A percentile compares a stretch with the other conserved stretches of the same genome.
phyloP scores from a whole-genome alignment of 2,329 filamentous ascomycete genomes.

The Zasmidium citrigriseum region DNA sequence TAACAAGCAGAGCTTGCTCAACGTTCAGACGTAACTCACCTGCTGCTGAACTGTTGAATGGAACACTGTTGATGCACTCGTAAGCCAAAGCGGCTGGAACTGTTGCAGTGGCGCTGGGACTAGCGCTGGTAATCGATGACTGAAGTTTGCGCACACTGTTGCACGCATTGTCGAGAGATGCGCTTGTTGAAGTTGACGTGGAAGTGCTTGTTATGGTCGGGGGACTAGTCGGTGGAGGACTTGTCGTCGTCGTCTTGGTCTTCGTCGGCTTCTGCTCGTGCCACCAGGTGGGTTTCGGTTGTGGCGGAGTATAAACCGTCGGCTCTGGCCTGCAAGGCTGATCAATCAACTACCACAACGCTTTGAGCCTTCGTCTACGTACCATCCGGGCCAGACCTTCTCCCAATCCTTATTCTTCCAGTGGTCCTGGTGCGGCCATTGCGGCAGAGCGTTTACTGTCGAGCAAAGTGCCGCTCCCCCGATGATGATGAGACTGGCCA shows the following conservation, averaged over 20 bases:
- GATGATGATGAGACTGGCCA: not conserved
- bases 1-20: not conserved
- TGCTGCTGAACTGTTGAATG: conserved; percentile 44
- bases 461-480: not conserved
- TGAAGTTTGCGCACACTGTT: conserved; percentile 28
- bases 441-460: not conserved
- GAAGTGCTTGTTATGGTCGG: not conserved
- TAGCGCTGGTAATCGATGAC: conserved; percentile 25
- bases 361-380: not conserved
- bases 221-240: not conserved
- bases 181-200: not conserved
- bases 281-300: conserved; percentile 5
- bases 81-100: conserved; percentile 48
- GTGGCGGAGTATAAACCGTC: conserved; percentile 13
- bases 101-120: conserved; percentile 35
- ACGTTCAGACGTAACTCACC: conserved; percentile 5
- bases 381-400: conserved; percentile 1
- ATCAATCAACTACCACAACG: not conserved
- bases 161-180: conserved; percentile 23
- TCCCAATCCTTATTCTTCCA: not conserved
- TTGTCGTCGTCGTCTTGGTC: not conserved
- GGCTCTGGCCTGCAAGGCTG: conserved; percentile 10
- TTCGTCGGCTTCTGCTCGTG: not conserved
- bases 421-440: not conserved
- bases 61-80: conserved; percentile 48